A percentile compares a stretch with the other conserved stretches of the same genome.
phyloP scores from a whole-genome alignment of 768 basidiomycete species.

The Galerina sulciceps region DNA sequence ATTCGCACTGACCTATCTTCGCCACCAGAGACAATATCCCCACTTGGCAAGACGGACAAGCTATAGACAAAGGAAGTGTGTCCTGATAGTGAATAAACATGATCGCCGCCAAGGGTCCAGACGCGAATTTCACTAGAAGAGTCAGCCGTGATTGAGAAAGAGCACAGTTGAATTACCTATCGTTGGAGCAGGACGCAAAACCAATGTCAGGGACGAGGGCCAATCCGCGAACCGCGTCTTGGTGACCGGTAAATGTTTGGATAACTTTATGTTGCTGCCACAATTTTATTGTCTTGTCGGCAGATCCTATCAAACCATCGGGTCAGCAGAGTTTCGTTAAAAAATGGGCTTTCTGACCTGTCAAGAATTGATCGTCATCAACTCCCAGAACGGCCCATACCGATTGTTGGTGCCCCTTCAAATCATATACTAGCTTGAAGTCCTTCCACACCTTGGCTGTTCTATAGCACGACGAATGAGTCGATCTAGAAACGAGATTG shows the following conservation, averaged over 20 bases:
- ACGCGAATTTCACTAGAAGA: constrained; percentile 81
- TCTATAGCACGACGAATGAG: constrained; percentile 41
- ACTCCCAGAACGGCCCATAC: constrained; percentile 93
- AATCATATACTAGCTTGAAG: constrained; percentile 70
- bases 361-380: constrained; percentile 76
- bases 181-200: constrained; percentile 96
- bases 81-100: constrained; percentile 80
- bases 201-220: constrained; percentile 82
- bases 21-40: constrained; percentile 87
- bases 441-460: constrained; percentile 95
- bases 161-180: constrained; percentile 58
- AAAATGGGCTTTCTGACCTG: constrained; percentile 55
- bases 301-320: constrained; percentile 65
- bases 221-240: constrained; percentile 88
- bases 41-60: constrained; percentile 77
- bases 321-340: background rate
- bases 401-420: constrained; percentile 87
- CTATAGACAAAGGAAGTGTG: constrained; percentile 98
- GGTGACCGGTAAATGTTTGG: constrained; percentile 84
- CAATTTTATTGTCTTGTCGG: constrained; percentile 91
- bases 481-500: background rate
- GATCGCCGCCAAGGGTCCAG: constrained; percentile 86
- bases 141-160: background rate
- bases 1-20: constrained; percentile 93
- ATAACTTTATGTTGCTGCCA: constrained; percentile 81